Conservation (phyloP, 2,329 filamentous ascomycete species). For the Cladophialophora exuberans region DNA sequence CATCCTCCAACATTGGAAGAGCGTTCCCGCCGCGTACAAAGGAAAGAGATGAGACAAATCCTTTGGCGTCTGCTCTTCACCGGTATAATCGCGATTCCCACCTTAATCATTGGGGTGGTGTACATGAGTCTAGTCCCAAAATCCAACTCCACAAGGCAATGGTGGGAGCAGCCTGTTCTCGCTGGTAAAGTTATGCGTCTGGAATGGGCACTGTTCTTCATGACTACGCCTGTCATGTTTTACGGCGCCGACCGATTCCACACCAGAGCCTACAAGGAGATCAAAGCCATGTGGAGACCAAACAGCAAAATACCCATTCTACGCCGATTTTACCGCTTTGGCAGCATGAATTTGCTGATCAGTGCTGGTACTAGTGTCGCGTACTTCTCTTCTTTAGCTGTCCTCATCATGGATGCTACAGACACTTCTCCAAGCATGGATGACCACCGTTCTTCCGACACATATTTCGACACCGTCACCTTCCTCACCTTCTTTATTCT, state of each 20-base stretch:
- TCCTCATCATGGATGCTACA: slow-evolving; percentile 68
- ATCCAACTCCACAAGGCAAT: slow-evolving; percentile 61
- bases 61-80: slow-evolving; percentile 72
- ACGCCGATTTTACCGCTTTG: slow-evolving; percentile 84
- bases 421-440: slow-evolving; percentile 20
- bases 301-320: slow-evolving; percentile 73
- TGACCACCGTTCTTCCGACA: slow-evolving; percentile 32
- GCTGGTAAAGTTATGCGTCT: slow-evolving; percentile 72
- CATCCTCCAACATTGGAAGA: slow-evolving; percentile 85
- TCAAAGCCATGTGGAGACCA: slow-evolving; percentile 75
- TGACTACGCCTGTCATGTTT: slow-evolving; percentile 86
- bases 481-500: slow-evolving; percentile 90
- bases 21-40: slow-evolving; percentile 72
- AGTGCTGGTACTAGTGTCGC: slow-evolving; percentile 86
- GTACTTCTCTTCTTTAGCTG: slow-evolving; percentile 78
- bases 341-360: slow-evolving; percentile 95
- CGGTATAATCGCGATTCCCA: slow-evolving; percentile 72
- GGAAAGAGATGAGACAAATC: slow-evolving; percentile 69
- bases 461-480: slow-evolving; percentile 90
- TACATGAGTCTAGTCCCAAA: slow-evolving; percentile 81
- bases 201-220: slow-evolving; percentile 77
- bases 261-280: slow-evolving; percentile 73
- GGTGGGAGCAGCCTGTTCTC: slow-evolving; percentile 71
- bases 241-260: slow-evolving; percentile 87
- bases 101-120: slow-evolving; percentile 83